phyloP scores from a whole-genome alignment of 768 basidiomycete genomes.

The Gloeophyllum trabeum region DNA sequence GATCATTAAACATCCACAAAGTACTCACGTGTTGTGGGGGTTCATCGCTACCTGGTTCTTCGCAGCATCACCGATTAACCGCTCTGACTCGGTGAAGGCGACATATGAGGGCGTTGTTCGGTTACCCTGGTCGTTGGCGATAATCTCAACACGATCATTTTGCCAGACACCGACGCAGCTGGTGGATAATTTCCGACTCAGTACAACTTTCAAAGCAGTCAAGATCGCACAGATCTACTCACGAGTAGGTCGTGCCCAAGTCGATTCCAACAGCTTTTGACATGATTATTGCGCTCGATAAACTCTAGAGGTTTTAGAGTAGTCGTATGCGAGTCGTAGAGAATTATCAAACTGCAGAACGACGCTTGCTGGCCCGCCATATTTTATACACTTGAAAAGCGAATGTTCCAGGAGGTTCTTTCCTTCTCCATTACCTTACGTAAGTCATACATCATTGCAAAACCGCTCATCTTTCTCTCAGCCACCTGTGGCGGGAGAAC shows the following conservation, averaged over 20 bases:
- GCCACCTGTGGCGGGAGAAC: too few species aligned
- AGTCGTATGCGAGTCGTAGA: neutral
- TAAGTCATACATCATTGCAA: too few species aligned
- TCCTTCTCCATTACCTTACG: too few species aligned
- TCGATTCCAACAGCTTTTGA: constrained; percentile 85
- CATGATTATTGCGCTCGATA: constrained; percentile 21
- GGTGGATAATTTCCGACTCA: constrained; percentile 10
- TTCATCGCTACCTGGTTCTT: constrained; percentile 99
- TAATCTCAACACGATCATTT: constrained; percentile 98
- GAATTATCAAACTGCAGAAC: neutral
- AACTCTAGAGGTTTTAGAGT: too few species aligned
- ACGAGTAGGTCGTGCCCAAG: constrained; percentile 91
- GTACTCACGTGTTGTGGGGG: constrained; percentile 73
- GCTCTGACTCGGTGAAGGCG: constrained; percentile 89
- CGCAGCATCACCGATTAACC: constrained; percentile 97
- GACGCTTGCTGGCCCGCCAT: neutral
- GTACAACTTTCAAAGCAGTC: neutral
- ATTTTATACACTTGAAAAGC: neutral
- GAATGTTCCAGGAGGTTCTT: too few species aligned
- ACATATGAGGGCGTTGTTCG: constrained; percentile 95
- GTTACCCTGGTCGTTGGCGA: constrained; percentile 92
- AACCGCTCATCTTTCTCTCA: too few species aligned
- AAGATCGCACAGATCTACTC: constrained; percentile 18
- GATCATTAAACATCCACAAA: constrained; percentile 11
- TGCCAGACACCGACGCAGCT: constrained; percentile 99